Evolutionary conservation across 2,329 filamentous ascomycete species (phyloP), one percentile per base, ranked within the genome.

Genomic region (Sphaerulina populicola): DNA sequence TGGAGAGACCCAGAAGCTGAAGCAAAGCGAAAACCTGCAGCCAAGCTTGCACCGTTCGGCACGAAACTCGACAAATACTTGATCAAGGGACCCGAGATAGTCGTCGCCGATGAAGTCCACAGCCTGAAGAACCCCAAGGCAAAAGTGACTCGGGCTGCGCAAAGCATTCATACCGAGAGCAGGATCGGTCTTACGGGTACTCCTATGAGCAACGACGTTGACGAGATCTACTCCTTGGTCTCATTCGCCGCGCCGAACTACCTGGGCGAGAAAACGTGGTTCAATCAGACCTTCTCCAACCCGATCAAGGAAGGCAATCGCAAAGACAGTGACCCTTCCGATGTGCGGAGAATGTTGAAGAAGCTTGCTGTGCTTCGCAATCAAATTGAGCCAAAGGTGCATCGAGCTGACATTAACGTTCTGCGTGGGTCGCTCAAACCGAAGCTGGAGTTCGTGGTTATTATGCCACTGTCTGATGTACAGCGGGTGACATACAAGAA

Each of bases 21-120:
- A 33, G 11, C 8, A 8, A 33, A 33, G 11, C 30, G 30, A 8
- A 8, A 8, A 9, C 11, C 11, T 8, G 11, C 8, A 66, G 75
- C 79, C 2, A 80, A 78, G 54, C 78, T 3, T 91, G 93, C 66
- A 75, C 79, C 3, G 79, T 78, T 56, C 77, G 67, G 77, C 33
- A 63, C 68, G 3, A 68, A 58, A n/a, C 58, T 75, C 8, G 65
- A 65, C 30, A 62, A 72, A 8, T 69, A 78, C 29, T 68, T 94
- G 6, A 67, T 81, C 1, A 61, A 82, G 3, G 72, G 74, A 0
- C 80, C 89, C 0, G 85, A 78, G 54, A 77, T 95, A 41, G 82
- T 94, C 18, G 71, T 96, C 45, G 86, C 85, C 0, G 90, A 96
- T 62, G 90, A 96, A 68, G 89, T 88, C 0, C 90, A 96, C 64